Evolutionary conservation across 345 rosid genomes (phyloP), one percentile per base, ranked within the genome.

Genomic region (Angophora floribunda): DNA sequence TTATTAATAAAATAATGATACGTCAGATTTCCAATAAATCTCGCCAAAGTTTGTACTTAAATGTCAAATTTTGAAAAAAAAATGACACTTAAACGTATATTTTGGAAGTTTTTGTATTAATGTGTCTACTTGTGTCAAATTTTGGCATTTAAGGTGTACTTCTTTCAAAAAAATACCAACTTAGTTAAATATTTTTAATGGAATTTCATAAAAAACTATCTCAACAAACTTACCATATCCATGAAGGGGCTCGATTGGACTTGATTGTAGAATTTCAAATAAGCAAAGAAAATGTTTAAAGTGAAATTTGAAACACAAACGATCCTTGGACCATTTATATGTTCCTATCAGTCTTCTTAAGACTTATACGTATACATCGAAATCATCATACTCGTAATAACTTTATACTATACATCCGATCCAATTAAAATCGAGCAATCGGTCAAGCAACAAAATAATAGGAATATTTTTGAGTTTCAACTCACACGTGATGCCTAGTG

Each of bases 401-500:
- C 75, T 63, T 4, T 0, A 63, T n/a, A 28, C 2, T 63, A 63
- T n/a, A 63, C 2, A 1, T 17, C 17, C 0, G 0, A 4, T 32
- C 36, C 9, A n/a, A n/a, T 63, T 28, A n/a, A 63, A 14, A 13
- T n/a, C 5, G 1, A n/a, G 75, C 5, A 30, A 6, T 26, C 12
- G 67, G 67, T 26, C 15, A 4, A 59, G 67, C 5, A 11, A 26
- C 1, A 3, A 1, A n/a, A 26, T 36, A 7, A n/a, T 9, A 4
- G 7, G 24, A 24, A 59, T 51, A 28, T 12, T 0, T 28, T 4
- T 8, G 0, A 61, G 36, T 55, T 55, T 22, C 61, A 22, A 55
- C 32, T n/a, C 1, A 0, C 75, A n/a, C 0, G 5, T 5, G 17
- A 32, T 36, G 4, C 4, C 5, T 0, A 36, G 32, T 4, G 2